phyloP scores from a whole-genome alignment of 208 protist species.

The Trypanosoma vivax region DNA sequence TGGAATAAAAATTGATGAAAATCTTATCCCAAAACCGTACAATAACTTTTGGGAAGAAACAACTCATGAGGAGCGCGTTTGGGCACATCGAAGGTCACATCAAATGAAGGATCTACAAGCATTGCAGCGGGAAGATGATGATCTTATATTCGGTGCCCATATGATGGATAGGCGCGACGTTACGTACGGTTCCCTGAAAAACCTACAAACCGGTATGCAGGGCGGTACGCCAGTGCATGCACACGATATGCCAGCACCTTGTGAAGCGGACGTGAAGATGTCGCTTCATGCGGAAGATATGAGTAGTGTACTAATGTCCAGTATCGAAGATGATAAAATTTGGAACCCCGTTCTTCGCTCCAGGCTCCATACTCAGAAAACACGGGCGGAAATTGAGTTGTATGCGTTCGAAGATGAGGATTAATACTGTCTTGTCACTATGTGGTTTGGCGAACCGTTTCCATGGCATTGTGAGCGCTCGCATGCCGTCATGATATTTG shows the following conservation, averaged over 20 bases:
- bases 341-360: constrained; percentile 84
- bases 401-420: constrained; percentile 86
- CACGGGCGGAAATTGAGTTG: constrained; percentile 56
- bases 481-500: no score
- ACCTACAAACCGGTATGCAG: constrained; percentile 75
- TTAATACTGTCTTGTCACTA: constrained; percentile 13
- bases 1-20: constrained; percentile 60
- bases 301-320: constrained; percentile 85
- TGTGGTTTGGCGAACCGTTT: no score
- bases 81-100: constrained; percentile 79
- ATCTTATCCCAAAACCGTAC: constrained; percentile 75
- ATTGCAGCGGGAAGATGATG: constrained; percentile 73
- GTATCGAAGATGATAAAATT: constrained; percentile 87
- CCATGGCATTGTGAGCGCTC: no score
- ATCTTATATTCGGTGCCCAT: constrained; percentile 68
- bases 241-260: constrained; percentile 68
- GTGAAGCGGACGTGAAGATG: constrained; percentile 65
- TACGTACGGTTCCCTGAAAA: constrained; percentile 52
- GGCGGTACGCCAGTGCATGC: constrained; percentile 77
- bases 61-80: constrained; percentile 83
- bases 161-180: constrained; percentile 69
- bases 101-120: constrained; percentile 87
- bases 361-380: constrained; percentile 44
- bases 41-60: constrained; percentile 91
- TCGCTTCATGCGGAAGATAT: constrained; percentile 74